Evolutionary conservation across 306 rosid species (phyloP), one percentile per base, ranked within the genome.

Genomic region (Calophaca sinica): DNA sequence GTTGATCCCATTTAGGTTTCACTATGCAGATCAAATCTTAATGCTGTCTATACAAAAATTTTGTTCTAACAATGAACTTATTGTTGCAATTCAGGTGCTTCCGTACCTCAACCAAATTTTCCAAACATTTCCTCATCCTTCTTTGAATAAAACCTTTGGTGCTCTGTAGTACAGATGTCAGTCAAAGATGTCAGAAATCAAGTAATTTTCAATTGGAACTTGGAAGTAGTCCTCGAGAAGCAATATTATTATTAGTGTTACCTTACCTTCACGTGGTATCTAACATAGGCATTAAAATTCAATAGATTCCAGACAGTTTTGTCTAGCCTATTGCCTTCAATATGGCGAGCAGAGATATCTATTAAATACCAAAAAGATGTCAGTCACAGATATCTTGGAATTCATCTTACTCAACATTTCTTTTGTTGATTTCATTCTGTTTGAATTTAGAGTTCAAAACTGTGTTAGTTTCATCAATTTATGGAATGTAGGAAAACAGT

Each of bases 251-350:
- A 51, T 7, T 49, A n/a, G 29, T 39, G 9, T 79, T 90, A 89
- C 5, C 5, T 4, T 4, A 36, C 98, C 96, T 90, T 92, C 15
- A 90, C 90, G 59, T 92, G 93, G 80, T 83, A 80, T 70, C 86
- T 86, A 45, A 92, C 93, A 60, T 75, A 88, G 74, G 96, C 83
- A 80, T 86, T 81, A 70, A 94, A 94, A 67, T 90, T 86, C 85
- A 92, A 55, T 77, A 90, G 86, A 85, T 90, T 87, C 97, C 97
- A 94, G 35, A 90, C 89, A 4, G 88, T 90, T 68, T 90, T 92
- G 77, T 92, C 93, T 57, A 90, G 87, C 70, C 87, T 86, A 73
- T 86, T 86, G 41, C 92, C 96, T 62, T 88, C 80, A 32, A 94
- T 79, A 53, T 92, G 93, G 64, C 68, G 82, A 41, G 89, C 63